Evolutionary conservation across 257 asterid species (phyloP), one percentile per base, ranked within the genome.

Genomic region (Fraxinus cuspidata): DNA sequence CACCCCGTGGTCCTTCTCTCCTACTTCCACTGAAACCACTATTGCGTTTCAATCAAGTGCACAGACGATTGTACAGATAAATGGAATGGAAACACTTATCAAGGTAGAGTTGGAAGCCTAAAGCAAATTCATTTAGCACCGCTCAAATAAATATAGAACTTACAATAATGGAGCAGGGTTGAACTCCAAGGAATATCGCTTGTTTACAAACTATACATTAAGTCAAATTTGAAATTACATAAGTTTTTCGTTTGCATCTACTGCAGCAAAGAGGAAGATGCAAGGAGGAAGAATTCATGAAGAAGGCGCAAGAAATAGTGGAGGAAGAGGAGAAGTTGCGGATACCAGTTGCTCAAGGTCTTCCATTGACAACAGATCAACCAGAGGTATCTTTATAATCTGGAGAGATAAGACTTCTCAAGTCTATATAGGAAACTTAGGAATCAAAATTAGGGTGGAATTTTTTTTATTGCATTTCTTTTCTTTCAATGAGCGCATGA

Each of bases 361-460:
- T 93, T 82, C 99, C 99, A 23, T 90, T 93, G 96, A 96, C 97
- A 70, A 93, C 97, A 34, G 99, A 92, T 64, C 96, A 96, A 85
- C 99, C 99, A 42, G 98, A 92, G 97, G 99, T 96, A 87, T 72
- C 44, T 51, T 76, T n/a, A 51, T 37, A 70, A 65, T 47, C 49
- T 63, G 25, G 23, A 47, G 8, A 42, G 23, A 58, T 5, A 34
- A 53, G 28, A 38, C 5, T 77, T 76, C 49, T 32, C 72, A n/a
- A 19, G 51, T 71, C 47, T 49, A 27, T 31, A 8, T 44, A 34
- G 56, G 70, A 74, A 47, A 76, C 75, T 51, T 76, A 28, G 42
- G 15, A 67, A 29, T 49, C 19, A 15, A 74, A 49, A 44, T 40
- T 25, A 49, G 51, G 5, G 47, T 31, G 12, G 49, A 15, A 16